phyloP scores from a whole-genome alignment of 495 filamentous ascomycete species.

The Talaromyces liani region DNA sequence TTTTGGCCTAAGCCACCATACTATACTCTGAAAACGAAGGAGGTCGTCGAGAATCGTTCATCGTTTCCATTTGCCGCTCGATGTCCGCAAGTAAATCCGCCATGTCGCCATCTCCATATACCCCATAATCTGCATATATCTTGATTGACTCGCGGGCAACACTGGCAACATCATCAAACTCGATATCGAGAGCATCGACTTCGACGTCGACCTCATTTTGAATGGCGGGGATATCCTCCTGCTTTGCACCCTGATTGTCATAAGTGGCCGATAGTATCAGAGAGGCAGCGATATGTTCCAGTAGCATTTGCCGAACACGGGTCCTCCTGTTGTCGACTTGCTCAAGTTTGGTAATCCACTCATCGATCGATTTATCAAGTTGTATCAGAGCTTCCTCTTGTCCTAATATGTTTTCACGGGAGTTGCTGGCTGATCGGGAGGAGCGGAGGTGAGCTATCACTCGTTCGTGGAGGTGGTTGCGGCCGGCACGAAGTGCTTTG shows the following conservation, averaged over 20 bases:
- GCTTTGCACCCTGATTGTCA: slow-evolving; percentile 27
- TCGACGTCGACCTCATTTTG: background rate
- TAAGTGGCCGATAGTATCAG: slow-evolving; percentile 20
- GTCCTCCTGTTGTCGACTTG: slow-evolving; percentile 66
- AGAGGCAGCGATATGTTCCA: slow-evolving; percentile 66
- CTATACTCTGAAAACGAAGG: background rate
- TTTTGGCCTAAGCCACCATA: background rate
- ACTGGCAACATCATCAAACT: slow-evolving; percentile 24
- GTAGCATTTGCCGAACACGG: slow-evolving; percentile 63
- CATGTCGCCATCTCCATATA: slow-evolving; percentile 59
- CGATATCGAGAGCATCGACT: slow-evolving; percentile 11
- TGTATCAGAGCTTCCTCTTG: slow-evolving; percentile 68
- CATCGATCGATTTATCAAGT: slow-evolving; percentile 65
- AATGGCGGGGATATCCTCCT: slow-evolving; percentile 13
- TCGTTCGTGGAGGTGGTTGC: slow-evolving; percentile 59
- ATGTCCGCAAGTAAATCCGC: slow-evolving; percentile 56
- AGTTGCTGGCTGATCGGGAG: slow-evolving; percentile 55
- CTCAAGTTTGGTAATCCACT: slow-evolving; percentile 66
- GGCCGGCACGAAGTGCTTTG: slow-evolving; percentile 56
- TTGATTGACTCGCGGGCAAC: slow-evolving; percentile 46
- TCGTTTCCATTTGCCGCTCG: slow-evolving; percentile 49
- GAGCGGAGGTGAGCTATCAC: slow-evolving; percentile 63
- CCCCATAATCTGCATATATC: slow-evolving; percentile 18
- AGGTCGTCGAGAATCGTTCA: slow-evolving; percentile 18
- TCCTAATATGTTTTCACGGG: slow-evolving; percentile 59